Conservation (phyloP, 176 grass and related monocot species). For the Ensete glaucum region DNA sequence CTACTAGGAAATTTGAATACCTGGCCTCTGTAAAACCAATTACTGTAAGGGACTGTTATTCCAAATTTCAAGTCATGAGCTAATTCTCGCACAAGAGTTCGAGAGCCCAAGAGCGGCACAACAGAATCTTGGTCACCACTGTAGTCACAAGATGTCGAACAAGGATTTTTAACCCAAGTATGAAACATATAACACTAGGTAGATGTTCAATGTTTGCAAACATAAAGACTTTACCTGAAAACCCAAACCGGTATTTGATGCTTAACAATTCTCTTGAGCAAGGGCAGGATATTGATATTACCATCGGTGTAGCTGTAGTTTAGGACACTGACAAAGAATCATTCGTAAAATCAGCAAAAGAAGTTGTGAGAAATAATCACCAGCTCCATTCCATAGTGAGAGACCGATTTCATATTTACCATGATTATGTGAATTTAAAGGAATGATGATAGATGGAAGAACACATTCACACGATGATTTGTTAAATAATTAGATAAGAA, state of each 20-base stretch:
- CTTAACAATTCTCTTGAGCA: slow-evolving; percentile 69
- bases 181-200: neutral
- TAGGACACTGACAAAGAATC: slow-evolving; percentile 37
- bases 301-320: slow-evolving; percentile 76
- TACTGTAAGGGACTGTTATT: slow-evolving; percentile 64
- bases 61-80: slow-evolving; percentile 64
- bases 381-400: neutral
- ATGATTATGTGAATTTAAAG: too few species aligned
- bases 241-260: slow-evolving; percentile 87
- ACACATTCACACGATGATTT: too few species aligned
- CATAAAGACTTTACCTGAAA: slow-evolving; percentile 55
- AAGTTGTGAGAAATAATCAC: neutral
- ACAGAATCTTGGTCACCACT: slow-evolving; percentile 99
- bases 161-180: neutral
- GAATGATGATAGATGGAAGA: too few species aligned
- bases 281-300: slow-evolving; percentile 81
- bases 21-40: slow-evolving; percentile 80
- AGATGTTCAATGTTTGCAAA: neutral
- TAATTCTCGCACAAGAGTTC: slow-evolving; percentile 86
- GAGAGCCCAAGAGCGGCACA: slow-evolving; percentile 70
- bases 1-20: slow-evolving; percentile 20
- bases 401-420: too few species aligned
- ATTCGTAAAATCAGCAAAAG: neutral
- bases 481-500: too few species aligned
- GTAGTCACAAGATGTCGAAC: slow-evolving; percentile 1